Conservation (phyloP, 2,329 filamentous ascomycete species). For the Fusarium subglutinans region DNA sequence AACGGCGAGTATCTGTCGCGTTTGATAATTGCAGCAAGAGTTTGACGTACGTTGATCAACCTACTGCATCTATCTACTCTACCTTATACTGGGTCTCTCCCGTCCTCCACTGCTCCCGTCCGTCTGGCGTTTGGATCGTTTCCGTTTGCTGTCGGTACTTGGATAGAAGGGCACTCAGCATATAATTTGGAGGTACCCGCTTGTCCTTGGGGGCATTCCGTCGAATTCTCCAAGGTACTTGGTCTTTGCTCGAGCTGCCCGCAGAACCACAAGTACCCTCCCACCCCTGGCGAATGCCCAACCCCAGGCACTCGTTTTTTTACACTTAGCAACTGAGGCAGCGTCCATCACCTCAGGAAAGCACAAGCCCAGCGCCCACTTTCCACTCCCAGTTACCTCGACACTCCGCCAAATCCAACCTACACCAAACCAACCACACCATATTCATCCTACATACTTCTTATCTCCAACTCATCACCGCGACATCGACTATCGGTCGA, state of each 20-base stretch:
- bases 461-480: conserved; percentile 36
- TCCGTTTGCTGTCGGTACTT: conserved; percentile 34
- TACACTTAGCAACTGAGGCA: conserved; percentile 25
- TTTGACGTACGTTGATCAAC: conserved; percentile 5
- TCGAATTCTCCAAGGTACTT: conserved; percentile 19
- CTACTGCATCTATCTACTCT: neutral
- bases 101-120: conserved; percentile 30
- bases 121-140: conserved; percentile 22
- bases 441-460: conserved; percentile 32
- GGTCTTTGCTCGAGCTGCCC: neutral
- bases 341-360: conserved; percentile 33
- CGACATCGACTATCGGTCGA: conserved; percentile 35
- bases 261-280: conserved; percentile 29
- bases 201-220: conserved; percentile 18
- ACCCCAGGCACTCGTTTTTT: conserved; percentile 35
- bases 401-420: conserved; percentile 40
- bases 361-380: conserved; percentile 38
- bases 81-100: conserved; percentile 18
- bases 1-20: neutral
- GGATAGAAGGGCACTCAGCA: conserved; percentile 12
- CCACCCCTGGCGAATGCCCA: conserved; percentile 29
- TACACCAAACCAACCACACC: conserved; percentile 39
- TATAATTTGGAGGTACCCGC: conserved; percentile 29
- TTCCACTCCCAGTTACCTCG: conserved; percentile 41
- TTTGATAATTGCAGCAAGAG: neutral